Evolutionary conservation across 163 green algal genomes (phyloP).

Genomic region (Chlorella variabilis): DNA sequence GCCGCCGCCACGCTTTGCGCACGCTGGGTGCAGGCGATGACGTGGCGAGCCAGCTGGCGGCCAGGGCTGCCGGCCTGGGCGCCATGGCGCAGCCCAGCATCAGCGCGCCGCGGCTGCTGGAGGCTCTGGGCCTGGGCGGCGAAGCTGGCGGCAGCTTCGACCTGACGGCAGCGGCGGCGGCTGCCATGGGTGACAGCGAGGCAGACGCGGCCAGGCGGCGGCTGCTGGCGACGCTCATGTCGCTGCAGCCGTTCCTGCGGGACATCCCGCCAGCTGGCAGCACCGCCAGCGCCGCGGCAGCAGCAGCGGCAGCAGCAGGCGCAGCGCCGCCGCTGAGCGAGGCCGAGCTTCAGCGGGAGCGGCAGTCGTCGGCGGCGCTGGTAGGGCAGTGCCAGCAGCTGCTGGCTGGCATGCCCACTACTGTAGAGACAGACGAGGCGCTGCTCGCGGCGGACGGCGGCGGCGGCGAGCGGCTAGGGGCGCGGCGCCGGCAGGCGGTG

Average conservation of each 20-base stretch:
- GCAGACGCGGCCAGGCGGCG: background rate
- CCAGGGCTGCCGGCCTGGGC: background rate
- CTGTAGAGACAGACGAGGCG: constrained; percentile 28
- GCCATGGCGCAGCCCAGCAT: constrained; percentile 5
- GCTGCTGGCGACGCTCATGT: constrained; percentile 15
- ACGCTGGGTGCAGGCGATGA: constrained; percentile 28
- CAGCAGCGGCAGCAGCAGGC: background rate
- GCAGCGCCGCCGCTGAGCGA: background rate
- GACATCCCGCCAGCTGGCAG: background rate
- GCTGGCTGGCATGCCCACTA: constrained; percentile 32
- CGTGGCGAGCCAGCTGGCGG: constrained; percentile 24
- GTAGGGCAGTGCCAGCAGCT: background rate
- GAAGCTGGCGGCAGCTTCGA: background rate
- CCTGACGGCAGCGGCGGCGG: background rate
- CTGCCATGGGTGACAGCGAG: background rate
- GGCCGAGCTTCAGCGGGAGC: background rate
- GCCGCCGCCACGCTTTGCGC: too few relatives aligned
- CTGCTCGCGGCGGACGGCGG: constrained; percentile 20
- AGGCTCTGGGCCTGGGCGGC: background rate
- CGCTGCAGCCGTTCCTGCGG: constrained; percentile 26
- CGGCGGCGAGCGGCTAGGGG: background rate
- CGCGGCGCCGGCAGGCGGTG: constrained; percentile 33
- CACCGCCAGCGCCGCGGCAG: background rate
- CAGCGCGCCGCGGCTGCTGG: background rate
- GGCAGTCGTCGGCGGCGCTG: background rate